Conservation (phyloP, 2,329 filamentous ascomycete species). For the Neonectria sp. region DNA sequence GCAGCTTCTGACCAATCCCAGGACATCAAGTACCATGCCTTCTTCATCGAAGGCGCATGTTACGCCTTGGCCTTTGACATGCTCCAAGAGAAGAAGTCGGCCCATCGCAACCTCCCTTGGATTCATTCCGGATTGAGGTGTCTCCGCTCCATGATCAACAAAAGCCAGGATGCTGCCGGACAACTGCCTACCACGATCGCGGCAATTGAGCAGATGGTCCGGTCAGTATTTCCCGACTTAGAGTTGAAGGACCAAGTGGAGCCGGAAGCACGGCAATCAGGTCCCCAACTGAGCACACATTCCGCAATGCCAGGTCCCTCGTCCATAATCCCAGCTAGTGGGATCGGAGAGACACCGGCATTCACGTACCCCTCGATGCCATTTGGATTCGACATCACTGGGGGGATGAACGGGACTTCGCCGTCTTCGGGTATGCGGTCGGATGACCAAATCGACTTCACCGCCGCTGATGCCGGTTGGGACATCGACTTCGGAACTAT, state of each 20-base stretch:
- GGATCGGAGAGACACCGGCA: conserved; percentile 34
- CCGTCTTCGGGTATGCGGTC: conserved; percentile 35
- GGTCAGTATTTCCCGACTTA: conserved; percentile 46
- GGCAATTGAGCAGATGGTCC: conserved; percentile 50
- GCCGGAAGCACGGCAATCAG: conserved; percentile 34
- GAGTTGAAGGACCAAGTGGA: conserved; percentile 43
- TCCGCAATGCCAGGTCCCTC: conserved; percentile 38
- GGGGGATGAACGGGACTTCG: conserved; percentile 40
- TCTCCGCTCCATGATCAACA: conserved; percentile 53
- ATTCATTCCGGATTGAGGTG: conserved; percentile 56
- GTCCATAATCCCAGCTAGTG: conserved; percentile 27
- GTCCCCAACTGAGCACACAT: conserved; percentile 29
- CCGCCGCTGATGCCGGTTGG: conserved; percentile 49
- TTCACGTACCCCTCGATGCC: conserved; percentile 50
- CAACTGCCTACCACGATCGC: conserved; percentile 45
- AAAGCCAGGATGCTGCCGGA: conserved; percentile 35
- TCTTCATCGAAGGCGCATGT: conserved; percentile 59
- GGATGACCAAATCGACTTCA: conserved; percentile 48
- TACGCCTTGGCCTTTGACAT: conserved; percentile 61
- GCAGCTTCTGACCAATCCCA: conserved; percentile 39
- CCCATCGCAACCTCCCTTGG: conserved; percentile 58
- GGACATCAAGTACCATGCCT: conserved; percentile 61
- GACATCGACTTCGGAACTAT: conserved; percentile 51
- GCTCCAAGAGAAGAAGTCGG: conserved; percentile 55
- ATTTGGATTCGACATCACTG: conserved; percentile 45